Conservation (phyloP, 768 basidiomycete species). For the Tulasnella calospora region DNA sequence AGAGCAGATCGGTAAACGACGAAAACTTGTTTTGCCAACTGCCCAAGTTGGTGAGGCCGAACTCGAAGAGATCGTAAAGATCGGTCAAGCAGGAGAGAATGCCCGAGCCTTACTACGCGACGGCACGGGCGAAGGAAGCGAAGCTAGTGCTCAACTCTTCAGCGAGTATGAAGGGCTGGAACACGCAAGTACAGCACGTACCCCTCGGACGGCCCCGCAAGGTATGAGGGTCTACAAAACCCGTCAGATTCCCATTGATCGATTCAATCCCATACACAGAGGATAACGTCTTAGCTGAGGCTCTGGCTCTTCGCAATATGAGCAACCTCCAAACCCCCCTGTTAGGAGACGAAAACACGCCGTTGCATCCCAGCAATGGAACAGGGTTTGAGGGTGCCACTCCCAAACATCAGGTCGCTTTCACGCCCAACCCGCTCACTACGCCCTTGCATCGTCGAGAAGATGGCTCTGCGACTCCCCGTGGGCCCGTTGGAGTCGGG, state of each 20-base stretch:
- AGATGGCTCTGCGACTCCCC: slow-evolving; percentile 40
- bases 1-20: slow-evolving; percentile 83
- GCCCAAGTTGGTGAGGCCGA: slow-evolving; percentile 94
- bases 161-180: slow-evolving; percentile 92
- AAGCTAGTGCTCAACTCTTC: slow-evolving; percentile 77
- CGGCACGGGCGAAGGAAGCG: slow-evolving; percentile 61
- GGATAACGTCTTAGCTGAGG: slow-evolving; percentile 92
- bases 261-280: slow-evolving; percentile 46
- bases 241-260: slow-evolving; percentile 18
- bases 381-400: slow-evolving; percentile 95
- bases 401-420: slow-evolving; percentile 81
- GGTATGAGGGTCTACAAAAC: slow-evolving; percentile 50
- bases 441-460: slow-evolving; percentile 61
- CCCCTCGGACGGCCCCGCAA: slow-evolving; percentile 90
- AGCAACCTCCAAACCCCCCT: slow-evolving; percentile 87
- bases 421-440: slow-evolving; percentile 94
- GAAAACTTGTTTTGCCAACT: slow-evolving; percentile 75
- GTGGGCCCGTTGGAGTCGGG: slow-evolving; percentile 40
- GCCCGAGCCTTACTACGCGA: slow-evolving; percentile 72
- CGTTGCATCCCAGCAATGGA: slow-evolving; percentile 76
- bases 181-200: slow-evolving; percentile 84
- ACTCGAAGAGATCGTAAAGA: slow-evolving; percentile 97
- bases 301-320: slow-evolving; percentile 93
- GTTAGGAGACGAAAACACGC: slow-evolving; percentile 96
- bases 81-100: slow-evolving; percentile 86